Conservation (phyloP, 176 grass and related monocot species). For the Paspalum notatum region DNA sequence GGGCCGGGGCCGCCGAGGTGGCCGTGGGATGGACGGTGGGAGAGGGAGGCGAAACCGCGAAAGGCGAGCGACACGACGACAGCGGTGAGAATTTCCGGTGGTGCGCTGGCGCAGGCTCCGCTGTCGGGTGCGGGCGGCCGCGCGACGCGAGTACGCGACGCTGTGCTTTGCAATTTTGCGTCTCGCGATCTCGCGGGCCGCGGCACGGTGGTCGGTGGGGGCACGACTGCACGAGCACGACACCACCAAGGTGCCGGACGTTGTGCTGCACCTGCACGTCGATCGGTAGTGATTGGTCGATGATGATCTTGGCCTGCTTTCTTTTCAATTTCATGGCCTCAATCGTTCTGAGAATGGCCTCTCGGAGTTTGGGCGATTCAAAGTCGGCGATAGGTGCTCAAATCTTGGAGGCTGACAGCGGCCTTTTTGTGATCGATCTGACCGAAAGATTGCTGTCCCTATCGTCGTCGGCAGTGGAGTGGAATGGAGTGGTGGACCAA, state of each 20-base stretch:
- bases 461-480: neutral
- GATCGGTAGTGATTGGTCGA: neutral
- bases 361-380: neutral
- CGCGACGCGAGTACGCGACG: neutral
- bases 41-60: no score
- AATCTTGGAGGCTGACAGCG: neutral
- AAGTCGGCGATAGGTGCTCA: neutral
- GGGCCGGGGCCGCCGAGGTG: neutral
- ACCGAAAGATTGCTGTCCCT: neutral
- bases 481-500: neutral
- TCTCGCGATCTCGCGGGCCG: neutral
- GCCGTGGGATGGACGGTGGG: neutral
- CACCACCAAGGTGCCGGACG: no score
- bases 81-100: constrained; percentile 28
- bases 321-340: neutral
- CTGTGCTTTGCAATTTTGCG: neutral
- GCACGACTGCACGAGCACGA: no score
- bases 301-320: neutral
- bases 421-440: neutral
- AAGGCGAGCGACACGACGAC: neutral
- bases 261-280: neutral
- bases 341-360: neutral
- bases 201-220: no score
- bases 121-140: constrained; percentile 20
- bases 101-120: constrained; percentile 21